Conservation (phyloP, 2,329 filamentous ascomycete genomes). For the Aspergillus sp. region DNA sequence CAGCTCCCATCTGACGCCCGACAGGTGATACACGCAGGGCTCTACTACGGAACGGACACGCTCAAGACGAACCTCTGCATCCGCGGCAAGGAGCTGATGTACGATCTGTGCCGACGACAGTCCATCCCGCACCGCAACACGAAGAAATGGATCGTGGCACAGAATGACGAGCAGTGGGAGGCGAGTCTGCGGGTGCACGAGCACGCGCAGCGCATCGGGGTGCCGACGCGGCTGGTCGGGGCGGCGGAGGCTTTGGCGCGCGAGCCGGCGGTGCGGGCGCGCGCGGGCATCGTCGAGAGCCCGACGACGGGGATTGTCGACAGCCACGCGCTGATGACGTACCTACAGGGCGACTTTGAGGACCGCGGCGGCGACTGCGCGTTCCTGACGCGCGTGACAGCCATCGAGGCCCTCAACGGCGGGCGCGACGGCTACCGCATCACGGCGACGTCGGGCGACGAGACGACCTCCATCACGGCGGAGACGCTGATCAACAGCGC, state of each 20-base stretch:
- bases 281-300: conserved; percentile 74
- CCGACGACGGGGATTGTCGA: conserved; percentile 88
- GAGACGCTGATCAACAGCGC: conserved; percentile 83
- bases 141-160: conserved; percentile 95
- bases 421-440: conserved; percentile 70
- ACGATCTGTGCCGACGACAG: conserved; percentile 69
- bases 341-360: conserved; percentile 73
- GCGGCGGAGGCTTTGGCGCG: conserved; percentile 55
- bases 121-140: conserved; percentile 70
- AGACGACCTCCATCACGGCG: conserved; percentile 60
- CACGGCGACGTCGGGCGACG: conserved; percentile 46
- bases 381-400: conserved; percentile 64
- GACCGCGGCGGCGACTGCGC: conserved; percentile 73
- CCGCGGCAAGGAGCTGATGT: conserved; percentile 71
- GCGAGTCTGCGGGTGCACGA: conserved; percentile 54
- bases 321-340: conserved; percentile 79
- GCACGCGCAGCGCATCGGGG: conserved; percentile 54
- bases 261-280: conserved; percentile 63
- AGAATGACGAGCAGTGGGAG: conserved; percentile 68
- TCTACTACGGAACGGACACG: conserved; percentile 77
- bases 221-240: conserved; percentile 71
- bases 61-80: conserved; percentile 86
- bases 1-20: not conserved
- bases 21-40: conserved; percentile 86
- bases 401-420: conserved; percentile 53